phyloP scores from a whole-genome alignment of 192 early-diverging fungal genomes.

The Podila horticola region DNA sequence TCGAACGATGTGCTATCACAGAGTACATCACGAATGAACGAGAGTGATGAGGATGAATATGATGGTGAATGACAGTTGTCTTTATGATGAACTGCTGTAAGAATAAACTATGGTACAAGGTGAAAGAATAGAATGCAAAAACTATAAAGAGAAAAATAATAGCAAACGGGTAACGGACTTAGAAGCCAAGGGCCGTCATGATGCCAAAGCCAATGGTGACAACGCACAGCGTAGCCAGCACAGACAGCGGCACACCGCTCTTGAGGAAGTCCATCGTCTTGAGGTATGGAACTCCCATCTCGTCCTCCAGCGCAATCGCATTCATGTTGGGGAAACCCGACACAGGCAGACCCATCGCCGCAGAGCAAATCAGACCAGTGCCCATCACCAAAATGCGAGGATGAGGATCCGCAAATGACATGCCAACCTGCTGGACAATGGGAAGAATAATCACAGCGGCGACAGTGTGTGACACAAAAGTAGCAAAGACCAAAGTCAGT shows the following conservation, averaged over 20 bases:
- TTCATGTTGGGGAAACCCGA: conserved; percentile 85
- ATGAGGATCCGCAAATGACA: conserved; percentile 70
- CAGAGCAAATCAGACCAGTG: conserved; percentile 66
- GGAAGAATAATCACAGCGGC: conserved; percentile 79
- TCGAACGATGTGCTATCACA: too few relatives aligned
- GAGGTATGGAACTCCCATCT: conserved; percentile 73
- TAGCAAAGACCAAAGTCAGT: conserved; percentile 73
- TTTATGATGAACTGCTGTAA: background rate
- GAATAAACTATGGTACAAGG: background rate
- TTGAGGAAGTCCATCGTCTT: conserved; percentile 71
- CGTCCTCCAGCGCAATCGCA: conserved; percentile 74
- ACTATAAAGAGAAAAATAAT: background rate
- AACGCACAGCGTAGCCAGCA: conserved; percentile 64
- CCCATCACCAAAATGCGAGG: conserved; percentile 79
- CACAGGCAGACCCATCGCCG: conserved; percentile 82
- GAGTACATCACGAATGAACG: too few relatives aligned
- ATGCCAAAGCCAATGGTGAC: conserved; percentile 71
- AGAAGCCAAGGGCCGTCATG: conserved; percentile 57
- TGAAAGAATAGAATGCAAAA: background rate
- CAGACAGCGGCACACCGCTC: conserved; percentile 66
- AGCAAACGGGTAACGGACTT: background rate
- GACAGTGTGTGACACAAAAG: conserved; percentile 84
- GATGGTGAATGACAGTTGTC: background rate
- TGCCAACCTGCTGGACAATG: conserved; percentile 76
- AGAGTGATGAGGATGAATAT: too few relatives aligned